These are phyloP conservation scores for Neurospora discreta DNA, from an alignment of 495 filamentous ascomycete genomes.

Conservation along the genomic window DNA sequence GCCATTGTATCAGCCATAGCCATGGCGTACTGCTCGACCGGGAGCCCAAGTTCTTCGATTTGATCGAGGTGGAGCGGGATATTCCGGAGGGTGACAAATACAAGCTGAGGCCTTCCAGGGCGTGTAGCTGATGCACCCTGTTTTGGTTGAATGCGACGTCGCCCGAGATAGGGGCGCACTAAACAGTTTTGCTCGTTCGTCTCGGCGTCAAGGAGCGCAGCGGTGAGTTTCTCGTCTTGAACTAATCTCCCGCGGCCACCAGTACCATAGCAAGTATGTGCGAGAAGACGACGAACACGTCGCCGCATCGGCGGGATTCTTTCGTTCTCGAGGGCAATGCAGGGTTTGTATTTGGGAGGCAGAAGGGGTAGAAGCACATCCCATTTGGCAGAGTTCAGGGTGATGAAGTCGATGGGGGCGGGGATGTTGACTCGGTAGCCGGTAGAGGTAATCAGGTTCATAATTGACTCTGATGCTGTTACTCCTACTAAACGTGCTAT, in stretches of 20 bases:
- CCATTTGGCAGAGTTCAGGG: not conserved
- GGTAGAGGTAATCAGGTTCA: not conserved
- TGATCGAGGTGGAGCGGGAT: constrained; percentile 39
- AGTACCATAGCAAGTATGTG: not conserved
- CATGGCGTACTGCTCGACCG: constrained; percentile 9
- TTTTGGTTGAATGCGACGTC: constrained; percentile 7
- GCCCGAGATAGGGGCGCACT: constrained; percentile 35
- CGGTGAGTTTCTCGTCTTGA: not conserved
- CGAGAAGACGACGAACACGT: constrained; percentile 15
- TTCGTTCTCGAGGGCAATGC: constrained; percentile 28
- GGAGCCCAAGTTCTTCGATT: constrained; percentile 30
- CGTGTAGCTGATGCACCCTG: no score
- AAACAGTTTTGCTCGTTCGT: constrained; percentile 29
- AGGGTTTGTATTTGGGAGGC: constrained; percentile 14
- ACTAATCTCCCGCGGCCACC: no score
- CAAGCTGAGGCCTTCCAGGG: no score
- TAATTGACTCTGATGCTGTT: not conserved
- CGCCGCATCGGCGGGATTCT: constrained; percentile 30
- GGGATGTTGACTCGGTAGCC: constrained; percentile 7
- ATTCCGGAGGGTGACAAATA: constrained; percentile 24
- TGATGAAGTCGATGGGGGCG: not conserved
- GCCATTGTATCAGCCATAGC: constrained; percentile 38
- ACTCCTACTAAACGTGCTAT: not conserved
- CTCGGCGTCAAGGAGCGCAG: not conserved
- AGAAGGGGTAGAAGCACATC: constrained; percentile 7